These are phyloP conservation scores for Danielozyma ontarioensis DNA, from an alignment of 805 yeast species.

Conservation along the genomic window DNA sequence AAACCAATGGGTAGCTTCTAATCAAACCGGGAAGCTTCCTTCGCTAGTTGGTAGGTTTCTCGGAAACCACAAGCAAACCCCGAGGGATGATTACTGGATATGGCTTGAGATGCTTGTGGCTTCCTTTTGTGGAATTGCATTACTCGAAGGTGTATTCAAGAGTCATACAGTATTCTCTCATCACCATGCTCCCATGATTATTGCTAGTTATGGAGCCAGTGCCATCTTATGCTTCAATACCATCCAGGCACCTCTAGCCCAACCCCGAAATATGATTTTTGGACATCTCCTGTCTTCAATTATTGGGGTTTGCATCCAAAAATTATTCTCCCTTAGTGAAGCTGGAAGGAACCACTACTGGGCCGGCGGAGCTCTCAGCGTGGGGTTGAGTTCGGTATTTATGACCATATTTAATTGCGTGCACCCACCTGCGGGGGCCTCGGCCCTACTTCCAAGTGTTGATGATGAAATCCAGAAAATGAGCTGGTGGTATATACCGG, in stretches of 20 bases:
- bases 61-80: constrained; percentile 31
- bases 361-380: constrained; percentile 55
- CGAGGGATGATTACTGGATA: constrained; percentile 31
- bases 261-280: constrained; percentile 53
- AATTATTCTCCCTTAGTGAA: constrained; percentile 44
- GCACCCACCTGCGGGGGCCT: constrained; percentile 73
- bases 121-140: constrained; percentile 41
- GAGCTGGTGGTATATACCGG: constrained; percentile 66
- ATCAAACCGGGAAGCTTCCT: constrained; percentile 27
- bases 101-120: constrained; percentile 45
- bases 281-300: constrained; percentile 54
- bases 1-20: constrained; percentile 24
- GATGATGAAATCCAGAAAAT: constrained; percentile 41
- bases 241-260: constrained; percentile 53
- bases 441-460: constrained; percentile 53
- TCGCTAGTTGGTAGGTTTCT: constrained; percentile 28
- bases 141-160: constrained; percentile 43
- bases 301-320: constrained; percentile 50
- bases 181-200: constrained; percentile 42
- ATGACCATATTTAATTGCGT: constrained; percentile 53
- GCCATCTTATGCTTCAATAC: constrained; percentile 57
- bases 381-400: constrained; percentile 46
- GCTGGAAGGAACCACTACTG: constrained; percentile 46
- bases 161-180: constrained; percentile 31
- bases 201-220: constrained; percentile 59